Conservation (phyloP, 805 yeast genomes). For the Zygotorulaspora danielsina region DNA sequence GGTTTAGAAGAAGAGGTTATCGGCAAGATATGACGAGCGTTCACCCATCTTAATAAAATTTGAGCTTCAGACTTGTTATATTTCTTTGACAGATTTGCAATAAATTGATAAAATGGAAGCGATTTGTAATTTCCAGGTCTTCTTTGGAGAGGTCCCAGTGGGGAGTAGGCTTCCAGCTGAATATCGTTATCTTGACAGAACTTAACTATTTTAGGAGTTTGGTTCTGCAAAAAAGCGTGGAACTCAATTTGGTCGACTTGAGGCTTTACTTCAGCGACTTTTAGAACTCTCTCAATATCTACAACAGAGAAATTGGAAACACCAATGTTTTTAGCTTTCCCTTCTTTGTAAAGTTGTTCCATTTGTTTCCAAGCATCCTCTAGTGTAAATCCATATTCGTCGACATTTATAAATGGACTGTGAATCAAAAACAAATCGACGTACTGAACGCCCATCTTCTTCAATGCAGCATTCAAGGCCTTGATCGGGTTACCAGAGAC, state of each 20-base stretch:
- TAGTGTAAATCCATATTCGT: slow-evolving; percentile 39
- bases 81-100: slow-evolving; percentile 48
- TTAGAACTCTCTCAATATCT: slow-evolving; percentile 43
- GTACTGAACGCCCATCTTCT: slow-evolving; percentile 40
- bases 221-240: slow-evolving; percentile 66
- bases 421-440: slow-evolving; percentile 53
- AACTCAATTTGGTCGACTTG: slow-evolving; percentile 62
- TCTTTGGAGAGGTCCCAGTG: slow-evolving; percentile 59
- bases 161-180: slow-evolving; percentile 60
- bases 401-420: slow-evolving; percentile 38
- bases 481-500: slow-evolving; percentile 39
- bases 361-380: slow-evolving; percentile 50
- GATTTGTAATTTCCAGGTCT: slow-evolving; percentile 32
- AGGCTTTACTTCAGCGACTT: slow-evolving; percentile 43
- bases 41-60: slow-evolving; percentile 65
- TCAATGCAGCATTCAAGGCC: slow-evolving; percentile 39
- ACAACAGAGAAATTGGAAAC: slow-evolving; percentile 55
- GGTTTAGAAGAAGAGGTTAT: slow-evolving; percentile 65
- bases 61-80: slow-evolving; percentile 60
- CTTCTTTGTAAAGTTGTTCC: slow-evolving; percentile 48
- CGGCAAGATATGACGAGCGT: slow-evolving; percentile 61
- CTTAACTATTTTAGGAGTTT: slow-evolving; percentile 51
- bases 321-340: slow-evolving; percentile 54
- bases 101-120: slow-evolving; percentile 37
- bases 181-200: slow-evolving; percentile 49